These are phyloP conservation scores for Pholiota molesta DNA, from an alignment of 768 basidiomycete genomes.

Conservation along the genomic window DNA sequence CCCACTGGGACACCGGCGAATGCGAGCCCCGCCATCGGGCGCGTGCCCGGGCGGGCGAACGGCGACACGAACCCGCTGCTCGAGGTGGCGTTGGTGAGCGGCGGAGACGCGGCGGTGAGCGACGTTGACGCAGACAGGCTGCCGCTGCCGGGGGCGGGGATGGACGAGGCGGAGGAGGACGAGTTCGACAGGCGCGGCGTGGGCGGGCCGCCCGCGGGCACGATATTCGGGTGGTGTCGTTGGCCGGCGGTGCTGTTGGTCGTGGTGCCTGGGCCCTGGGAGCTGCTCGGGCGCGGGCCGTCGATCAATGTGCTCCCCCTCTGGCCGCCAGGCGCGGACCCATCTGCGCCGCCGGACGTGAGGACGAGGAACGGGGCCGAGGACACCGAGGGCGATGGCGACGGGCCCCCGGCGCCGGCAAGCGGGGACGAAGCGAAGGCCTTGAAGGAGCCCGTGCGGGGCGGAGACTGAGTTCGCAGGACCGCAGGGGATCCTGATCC, in stretches of 20 bases:
- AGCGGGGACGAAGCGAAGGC: background rate
- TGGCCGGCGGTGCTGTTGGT: background rate
- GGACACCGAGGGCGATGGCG: background rate
- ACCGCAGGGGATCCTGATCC: no score
- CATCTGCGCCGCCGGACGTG: background rate
- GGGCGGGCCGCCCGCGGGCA: background rate
- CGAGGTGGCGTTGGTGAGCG: background rate
- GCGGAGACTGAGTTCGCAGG: background rate
- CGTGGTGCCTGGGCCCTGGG: background rate
- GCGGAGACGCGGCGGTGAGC: background rate
- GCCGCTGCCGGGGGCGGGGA: background rate
- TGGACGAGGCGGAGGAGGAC: background rate
- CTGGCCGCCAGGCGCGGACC: background rate
- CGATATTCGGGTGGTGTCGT: background rate
- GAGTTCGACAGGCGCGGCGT: background rate
- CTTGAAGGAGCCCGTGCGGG: background rate
- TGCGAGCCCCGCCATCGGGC: background rate
- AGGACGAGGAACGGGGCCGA: constrained; percentile 4
- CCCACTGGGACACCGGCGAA: background rate
- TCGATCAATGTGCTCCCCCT: constrained; percentile 3
- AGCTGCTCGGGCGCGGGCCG: background rate
- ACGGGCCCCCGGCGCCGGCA: background rate
- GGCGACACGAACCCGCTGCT: background rate
- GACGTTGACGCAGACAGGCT: background rate
- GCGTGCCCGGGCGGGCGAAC: background rate